Evolutionary conservation across 106 monocot species (phyloP), one percentile per base, ranked within the genome.

Genomic region (Dioscorea alata): DNA sequence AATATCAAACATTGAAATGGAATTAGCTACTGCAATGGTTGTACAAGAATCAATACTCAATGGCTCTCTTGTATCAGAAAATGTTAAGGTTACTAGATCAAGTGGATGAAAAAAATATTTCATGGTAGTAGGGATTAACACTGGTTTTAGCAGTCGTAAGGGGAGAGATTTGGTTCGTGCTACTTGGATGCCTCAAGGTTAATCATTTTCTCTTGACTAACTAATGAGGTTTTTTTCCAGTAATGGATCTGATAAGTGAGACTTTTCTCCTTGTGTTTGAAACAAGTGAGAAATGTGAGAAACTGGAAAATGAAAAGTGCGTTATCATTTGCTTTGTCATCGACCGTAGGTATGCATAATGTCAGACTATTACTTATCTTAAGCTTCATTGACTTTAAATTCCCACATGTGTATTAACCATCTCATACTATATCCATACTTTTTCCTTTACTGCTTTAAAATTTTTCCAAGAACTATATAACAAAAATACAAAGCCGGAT

Each of bases 131-230:
- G 95, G 95, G 64, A 86, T 96, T 13, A 96, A 96, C 63, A 96
- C 95, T 66, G 95, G 91, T 49, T 96, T 91, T 76, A 96, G 95
- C 75, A 96, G 95, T 65, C 95, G 95, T 24, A 91, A 86, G 63
- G 35, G 95, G 60, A 88, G 95, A 82, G 95, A 96, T 78, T 96
- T 91, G 53, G 82, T 96, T 79, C 83, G 91, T 66, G 68, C 88
- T 60, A 91, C 94, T 18, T 95, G 94, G 94, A 79, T 95, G 91
- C 94, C 94, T 65, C 91, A 91, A 82, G 94, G 94, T 93, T 28
- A 6, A 12, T 34, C 62, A 12, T 64, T 60, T 22, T 13, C 2
- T 42, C 22, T 53, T 53, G 53, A 23, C 57, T 56, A 13, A 34
- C 42, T 8, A 42, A 0, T 42, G 42, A 6, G 0, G 42, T 6